A percentile compares a stretch with the other conserved stretches of the same genome.
phyloP scores from a whole-genome alignment of 192 early-diverging fungal species.

The Entrophospora sp. region DNA sequence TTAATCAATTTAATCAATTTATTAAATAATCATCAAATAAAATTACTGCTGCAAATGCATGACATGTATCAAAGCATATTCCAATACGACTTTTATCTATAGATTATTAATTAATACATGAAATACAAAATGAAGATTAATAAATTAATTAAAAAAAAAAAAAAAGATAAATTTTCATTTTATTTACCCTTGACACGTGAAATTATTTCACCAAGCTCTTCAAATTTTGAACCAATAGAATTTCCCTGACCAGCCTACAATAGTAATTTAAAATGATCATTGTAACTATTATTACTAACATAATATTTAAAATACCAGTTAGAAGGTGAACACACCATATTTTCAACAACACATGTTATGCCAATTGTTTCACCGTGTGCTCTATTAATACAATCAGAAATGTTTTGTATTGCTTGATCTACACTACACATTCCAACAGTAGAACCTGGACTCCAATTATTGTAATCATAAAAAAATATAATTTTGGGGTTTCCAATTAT shows the following conservation, averaged over 20 bases:
- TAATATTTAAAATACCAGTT: too few relatives aligned
- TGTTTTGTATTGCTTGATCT: conserved; percentile 29
- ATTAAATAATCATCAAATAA: not conserved
- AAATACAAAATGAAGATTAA: not conserved
- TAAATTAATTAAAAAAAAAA: not conserved
- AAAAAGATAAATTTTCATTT: not conserved
- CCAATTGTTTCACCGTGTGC: conserved; percentile 28
- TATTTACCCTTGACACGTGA: conserved; percentile 23
- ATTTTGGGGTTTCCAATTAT: too few relatives aligned
- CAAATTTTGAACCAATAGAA: conserved; percentile 37
- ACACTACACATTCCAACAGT: conserved; percentile 27
- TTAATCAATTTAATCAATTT: not conserved
- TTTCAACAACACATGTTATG: conserved; percentile 43
- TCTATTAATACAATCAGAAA: conserved; percentile 39
- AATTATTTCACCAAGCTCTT: conserved; percentile 39
- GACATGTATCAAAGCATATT: conserved; percentile 54
- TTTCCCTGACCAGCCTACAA: conserved; percentile 35
- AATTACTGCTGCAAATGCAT: conserved; percentile 39
- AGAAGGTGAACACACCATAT: conserved; percentile 27
- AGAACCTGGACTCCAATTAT: conserved; percentile 28
- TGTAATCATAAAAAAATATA: too few relatives aligned
- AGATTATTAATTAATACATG: not conserved
- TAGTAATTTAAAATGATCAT: not conserved
- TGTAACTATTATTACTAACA: too few relatives aligned
- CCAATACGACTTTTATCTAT: conserved; percentile 42